A percentile compares a stretch with the other conserved stretches of the same genome.
Conservation (phyloP, 1,284 basidiomycete species). For the Erythrobasidium hasegawianum region DNA sequence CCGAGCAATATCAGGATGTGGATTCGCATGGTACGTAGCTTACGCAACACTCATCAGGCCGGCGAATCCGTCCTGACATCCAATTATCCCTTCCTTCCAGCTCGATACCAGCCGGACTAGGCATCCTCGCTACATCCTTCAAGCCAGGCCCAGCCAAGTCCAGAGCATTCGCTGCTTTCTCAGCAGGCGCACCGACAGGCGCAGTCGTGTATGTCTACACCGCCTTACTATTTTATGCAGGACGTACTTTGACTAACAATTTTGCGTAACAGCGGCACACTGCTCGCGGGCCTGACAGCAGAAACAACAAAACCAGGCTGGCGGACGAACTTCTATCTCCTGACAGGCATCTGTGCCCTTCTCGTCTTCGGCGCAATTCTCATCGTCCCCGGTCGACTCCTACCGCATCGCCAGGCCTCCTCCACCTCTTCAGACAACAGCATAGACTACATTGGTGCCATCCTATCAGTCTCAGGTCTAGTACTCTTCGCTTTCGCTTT, state of each 20-base stretch:
- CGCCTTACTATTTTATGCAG: no score
- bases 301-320: slow-evolving; percentile 13
- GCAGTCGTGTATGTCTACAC: slow-evolving; percentile 65
- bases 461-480: slow-evolving; percentile 67
- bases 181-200: slow-evolving; percentile 71
- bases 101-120: slow-evolving; percentile 39
- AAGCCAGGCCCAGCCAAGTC: slow-evolving; percentile 47
- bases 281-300: slow-evolving; percentile 14
- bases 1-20: slow-evolving; percentile 19
- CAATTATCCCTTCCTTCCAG: no score
- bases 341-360: slow-evolving; percentile 56
- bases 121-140: slow-evolving; percentile 46
- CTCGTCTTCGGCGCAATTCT: slow-evolving; percentile 56
- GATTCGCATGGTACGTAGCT: slow-evolving; percentile 26
- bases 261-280: slow-evolving; percentile 11
- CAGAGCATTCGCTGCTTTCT: slow-evolving; percentile 46
- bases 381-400: slow-evolving; percentile 56
- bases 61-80: neutral
- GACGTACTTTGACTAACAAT: no score
- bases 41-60: no score
- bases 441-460: slow-evolving; percentile 78
- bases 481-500: slow-evolving; percentile 75
- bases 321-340: slow-evolving; percentile 45
- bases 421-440: slow-evolving; percentile 55
- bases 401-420: slow-evolving; percentile 27